Percentiles rank a stretch among this genome's conserved stretches.
These are phyloP conservation scores for Drechslerella coelobrocha DNA, from an alignment of 2,329 filamentous ascomycete genomes.

Conservation along the genomic window DNA sequence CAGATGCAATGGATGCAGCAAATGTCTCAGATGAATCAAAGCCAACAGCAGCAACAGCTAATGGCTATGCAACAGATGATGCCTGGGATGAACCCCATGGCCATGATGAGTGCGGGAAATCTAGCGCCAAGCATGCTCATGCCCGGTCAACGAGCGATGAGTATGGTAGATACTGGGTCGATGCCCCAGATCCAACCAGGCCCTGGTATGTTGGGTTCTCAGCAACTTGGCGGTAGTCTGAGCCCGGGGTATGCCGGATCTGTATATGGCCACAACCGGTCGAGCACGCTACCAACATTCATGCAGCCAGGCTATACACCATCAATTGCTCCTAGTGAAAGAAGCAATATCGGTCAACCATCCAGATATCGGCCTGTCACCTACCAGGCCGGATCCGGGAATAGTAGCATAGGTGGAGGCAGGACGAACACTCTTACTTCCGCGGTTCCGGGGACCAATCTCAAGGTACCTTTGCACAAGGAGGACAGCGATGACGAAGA, in stretches of 20 bases:
- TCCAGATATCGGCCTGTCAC: constrained; percentile 90
- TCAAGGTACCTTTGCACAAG: constrained; percentile 57
- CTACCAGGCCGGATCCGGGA: constrained; percentile 58
- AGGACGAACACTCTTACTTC: constrained; percentile 62
- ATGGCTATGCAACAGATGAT: constrained; percentile 55
- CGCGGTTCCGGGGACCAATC: constrained; percentile 54
- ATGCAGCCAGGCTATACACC: constrained; percentile 71
- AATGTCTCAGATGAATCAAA: constrained; percentile 55
- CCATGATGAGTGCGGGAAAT: constrained; percentile 56
- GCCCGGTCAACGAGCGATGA: constrained; percentile 72
- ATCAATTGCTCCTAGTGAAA: constrained; percentile 93
- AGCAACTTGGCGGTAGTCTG: constrained; percentile 30
- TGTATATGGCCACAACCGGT: constrained; percentile 57
- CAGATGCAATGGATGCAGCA: constrained; percentile 90
- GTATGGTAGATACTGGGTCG: constrained; percentile 78
- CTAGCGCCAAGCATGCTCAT: constrained; percentile 55
- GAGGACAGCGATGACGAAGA: constrained; percentile 70
- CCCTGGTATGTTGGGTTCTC: constrained; percentile 51
- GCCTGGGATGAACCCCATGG: constrained; percentile 56
- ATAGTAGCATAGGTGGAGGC: constrained; percentile 59
- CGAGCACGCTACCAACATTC: constrained; percentile 46
- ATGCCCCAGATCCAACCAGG: constrained; percentile 60
- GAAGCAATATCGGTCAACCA: constrained; percentile 89
- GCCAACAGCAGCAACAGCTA: constrained; percentile 54
- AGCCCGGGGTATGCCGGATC: constrained; percentile 63